Percentiles rank a stretch among this genome's conserved stretches.
These are phyloP conservation scores for Symbiodinium natans DNA, from an alignment of 73 alveolate genomes.

Conservation along the genomic window DNA sequence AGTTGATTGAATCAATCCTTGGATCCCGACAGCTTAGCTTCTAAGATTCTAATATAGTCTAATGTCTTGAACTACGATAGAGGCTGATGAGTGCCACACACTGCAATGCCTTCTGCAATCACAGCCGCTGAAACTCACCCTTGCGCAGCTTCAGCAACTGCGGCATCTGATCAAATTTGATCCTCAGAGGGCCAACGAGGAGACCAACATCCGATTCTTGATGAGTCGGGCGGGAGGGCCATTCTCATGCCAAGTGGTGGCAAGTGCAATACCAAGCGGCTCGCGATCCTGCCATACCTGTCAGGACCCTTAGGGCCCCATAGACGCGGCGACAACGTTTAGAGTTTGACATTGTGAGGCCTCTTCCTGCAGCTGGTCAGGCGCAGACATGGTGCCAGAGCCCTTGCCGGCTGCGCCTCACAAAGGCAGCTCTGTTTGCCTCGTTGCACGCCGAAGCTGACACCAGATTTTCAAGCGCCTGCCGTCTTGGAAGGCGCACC, in stretches of 20 bases:
- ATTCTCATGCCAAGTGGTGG: too few species aligned
- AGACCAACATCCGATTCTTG: too few species aligned
- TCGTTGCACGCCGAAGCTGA: not conserved
- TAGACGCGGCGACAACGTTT: too few species aligned
- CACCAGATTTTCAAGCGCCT: not conserved
- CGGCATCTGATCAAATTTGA: slow-evolving; percentile 96
- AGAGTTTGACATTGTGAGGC: not conserved
- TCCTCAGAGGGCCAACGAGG: slow-evolving; percentile 46
- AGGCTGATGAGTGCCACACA: too few species aligned
- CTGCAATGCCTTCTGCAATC: not conserved
- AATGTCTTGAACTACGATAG: too few species aligned
- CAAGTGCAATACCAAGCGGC: slow-evolving; percentile 3
- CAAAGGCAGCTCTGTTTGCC: not conserved
- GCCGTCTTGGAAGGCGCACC: slow-evolving; percentile 10
- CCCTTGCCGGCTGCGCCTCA: not conserved
- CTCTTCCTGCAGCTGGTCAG: slow-evolving; percentile 84
- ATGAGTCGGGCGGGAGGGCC: too few species aligned
- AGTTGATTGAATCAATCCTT: slow-evolving; percentile 85
- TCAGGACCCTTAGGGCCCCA: not conserved
- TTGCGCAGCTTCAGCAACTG: slow-evolving; percentile 96
- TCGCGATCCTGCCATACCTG: slow-evolving; percentile 93
- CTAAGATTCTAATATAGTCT: too few species aligned
- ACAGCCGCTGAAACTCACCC: slow-evolving; percentile 96
- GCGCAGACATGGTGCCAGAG: slow-evolving; percentile 46
- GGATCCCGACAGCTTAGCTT: not conserved